Base-by-base conservation (phyloP, 1,284 basidiomycete species). In the Taiwanofungus camphoratus region DNA sequence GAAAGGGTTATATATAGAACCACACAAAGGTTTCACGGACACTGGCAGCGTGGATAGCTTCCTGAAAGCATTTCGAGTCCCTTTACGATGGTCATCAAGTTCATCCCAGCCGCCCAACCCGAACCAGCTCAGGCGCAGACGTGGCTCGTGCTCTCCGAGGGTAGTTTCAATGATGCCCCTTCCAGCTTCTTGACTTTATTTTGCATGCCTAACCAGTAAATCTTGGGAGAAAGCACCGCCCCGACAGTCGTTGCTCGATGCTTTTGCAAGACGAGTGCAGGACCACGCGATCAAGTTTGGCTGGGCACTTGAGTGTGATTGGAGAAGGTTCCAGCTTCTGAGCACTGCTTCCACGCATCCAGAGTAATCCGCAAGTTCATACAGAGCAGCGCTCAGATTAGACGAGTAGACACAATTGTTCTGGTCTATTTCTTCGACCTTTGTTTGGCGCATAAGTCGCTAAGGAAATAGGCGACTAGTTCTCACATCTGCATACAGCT, bases 311-410 rank as follows among this genome's bases (percentile, higher is more conserved):
- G 11, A 6, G n/a, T 26, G 34, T 8, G 29, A 21, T 13, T 30
- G 9, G 13, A 45, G 21, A 16, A 38, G 37, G 16, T 36, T 46
- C 53, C 56, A 60, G 1, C 61, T 51, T 13, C 61, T 58, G 1
- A 57, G 26, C 15, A 65, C 52, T 7, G 60, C 60, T 7, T 57
- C 45, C 3, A 55, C 32, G 30, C 49, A 55, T 9, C 42, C 50
- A 0, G 35, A 13, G 36, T 65, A 66, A 36, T 63, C 56, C 7
- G 60, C 62, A 13, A 53, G 29, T 37, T 66, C 64, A 47, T 58
- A 65, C 2, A 64, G 38, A 1, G 64, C 60, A 0, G 64, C 62
- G 31, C 64, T 66, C 18, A 63, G 49, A 39, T 66, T 66, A 1
- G 64, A 61, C 0, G 63, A 57, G 42, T 65, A 64, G 0, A 53